Percentiles rank a stretch among this genome's conserved stretches.
Conservation (phyloP, 805 yeast species). For the Cyberlindnera veronae region DNA sequence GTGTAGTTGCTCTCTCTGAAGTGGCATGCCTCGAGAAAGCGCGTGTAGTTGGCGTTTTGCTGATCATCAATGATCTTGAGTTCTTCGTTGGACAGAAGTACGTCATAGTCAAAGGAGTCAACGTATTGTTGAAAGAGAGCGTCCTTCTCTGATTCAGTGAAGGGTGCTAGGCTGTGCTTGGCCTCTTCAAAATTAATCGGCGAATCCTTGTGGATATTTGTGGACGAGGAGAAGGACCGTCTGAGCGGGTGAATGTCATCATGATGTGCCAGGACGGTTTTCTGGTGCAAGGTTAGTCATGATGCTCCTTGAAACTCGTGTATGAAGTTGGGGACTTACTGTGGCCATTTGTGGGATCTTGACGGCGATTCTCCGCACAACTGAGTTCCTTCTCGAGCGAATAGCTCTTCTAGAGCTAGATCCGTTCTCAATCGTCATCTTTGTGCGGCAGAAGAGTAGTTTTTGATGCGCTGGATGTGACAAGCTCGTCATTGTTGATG, state of each 20-base stretch:
- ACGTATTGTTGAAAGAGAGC: slow-evolving; percentile 34
- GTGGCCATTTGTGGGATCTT: slow-evolving; percentile 39
- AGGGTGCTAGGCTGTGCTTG: slow-evolving; percentile 21
- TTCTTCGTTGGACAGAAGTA: slow-evolving; percentile 38
- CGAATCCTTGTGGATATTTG: neutral
- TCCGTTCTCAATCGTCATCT: slow-evolving; percentile 21
- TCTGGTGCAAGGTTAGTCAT: slow-evolving; percentile 1
- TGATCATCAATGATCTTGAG: slow-evolving; percentile 38
- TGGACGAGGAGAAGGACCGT: slow-evolving; percentile 16
- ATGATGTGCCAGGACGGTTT: neutral
- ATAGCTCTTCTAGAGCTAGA: slow-evolving; percentile 12
- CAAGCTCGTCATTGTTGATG: neutral
- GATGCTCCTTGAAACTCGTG: neutral
- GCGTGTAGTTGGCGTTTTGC: slow-evolving; percentile 29
- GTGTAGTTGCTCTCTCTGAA: slow-evolving; percentile 29
- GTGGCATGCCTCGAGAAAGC: slow-evolving; percentile 32
- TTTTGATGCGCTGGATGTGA: too few relatives aligned
- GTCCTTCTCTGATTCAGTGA: slow-evolving; percentile 34
- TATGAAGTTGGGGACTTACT: slow-evolving; percentile 19
- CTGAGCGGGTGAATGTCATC: slow-evolving; percentile 7
- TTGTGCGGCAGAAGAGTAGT: neutral
- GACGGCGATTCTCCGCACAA: slow-evolving; percentile 59
- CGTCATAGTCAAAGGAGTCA: slow-evolving; percentile 39
- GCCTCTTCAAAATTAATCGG: neutral
- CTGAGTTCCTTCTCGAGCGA: slow-evolving; percentile 55